These are phyloP conservation scores for Zymoseptoria passerinii DNA, from an alignment of 2,329 filamentous ascomycete genomes.

Conservation along the genomic window DNA sequence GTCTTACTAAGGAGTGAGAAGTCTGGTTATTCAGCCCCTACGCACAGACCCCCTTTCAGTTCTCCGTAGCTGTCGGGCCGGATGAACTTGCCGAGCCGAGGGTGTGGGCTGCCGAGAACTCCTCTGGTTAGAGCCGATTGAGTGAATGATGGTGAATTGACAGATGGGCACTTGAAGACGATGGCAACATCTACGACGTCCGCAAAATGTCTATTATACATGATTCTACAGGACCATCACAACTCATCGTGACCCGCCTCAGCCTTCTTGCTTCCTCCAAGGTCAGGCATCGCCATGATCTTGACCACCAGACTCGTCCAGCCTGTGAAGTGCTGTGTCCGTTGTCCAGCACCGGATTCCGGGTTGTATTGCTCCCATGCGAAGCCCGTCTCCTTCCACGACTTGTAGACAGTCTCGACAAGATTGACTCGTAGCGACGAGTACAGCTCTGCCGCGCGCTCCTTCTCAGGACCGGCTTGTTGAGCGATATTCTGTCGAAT, in stretches of 20 bases:
- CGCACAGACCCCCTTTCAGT: neutral
- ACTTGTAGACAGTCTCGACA: conserved; percentile 77
- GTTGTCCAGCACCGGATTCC: conserved; percentile 83
- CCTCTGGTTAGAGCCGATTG: neutral
- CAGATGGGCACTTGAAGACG: no score
- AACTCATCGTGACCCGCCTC: conserved; percentile 41
- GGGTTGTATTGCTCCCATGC: conserved; percentile 99
- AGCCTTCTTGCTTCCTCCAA: conserved; percentile 29
- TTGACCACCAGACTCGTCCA: conserved; percentile 99
- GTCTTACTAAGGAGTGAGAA: neutral
- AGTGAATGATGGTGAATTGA: neutral
- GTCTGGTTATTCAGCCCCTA: neutral
- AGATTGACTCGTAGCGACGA: conserved; percentile 70
- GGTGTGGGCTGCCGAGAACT: no score
- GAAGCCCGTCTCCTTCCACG: conserved; percentile 87
- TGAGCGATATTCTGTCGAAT: conserved; percentile 53
- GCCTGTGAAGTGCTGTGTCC: conserved; percentile 95
- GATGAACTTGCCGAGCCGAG: neutral
- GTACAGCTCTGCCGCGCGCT: conserved; percentile 66
- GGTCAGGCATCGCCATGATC: conserved; percentile 88
- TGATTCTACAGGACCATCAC: conserved; percentile 19
- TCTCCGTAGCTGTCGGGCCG: neutral
- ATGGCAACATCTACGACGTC: neutral
- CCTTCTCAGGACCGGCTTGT: conserved; percentile 56
- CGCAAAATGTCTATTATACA: neutral